These are phyloP conservation scores for Citrus glauca DNA, from an alignment of 345 rosid genomes.

Conservation along the genomic window DNA sequence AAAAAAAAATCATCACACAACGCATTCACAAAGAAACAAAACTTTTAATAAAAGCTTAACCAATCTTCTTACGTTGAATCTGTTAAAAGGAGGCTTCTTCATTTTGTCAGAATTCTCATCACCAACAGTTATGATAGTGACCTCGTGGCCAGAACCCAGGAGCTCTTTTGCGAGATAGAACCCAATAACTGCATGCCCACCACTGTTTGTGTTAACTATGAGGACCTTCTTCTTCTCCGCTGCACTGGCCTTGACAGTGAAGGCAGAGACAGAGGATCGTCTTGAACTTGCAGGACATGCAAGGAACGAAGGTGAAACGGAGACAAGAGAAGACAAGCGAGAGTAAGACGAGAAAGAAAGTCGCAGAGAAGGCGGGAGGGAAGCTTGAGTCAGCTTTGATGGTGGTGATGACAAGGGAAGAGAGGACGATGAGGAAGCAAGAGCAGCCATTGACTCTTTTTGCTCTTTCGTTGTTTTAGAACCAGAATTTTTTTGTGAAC, in stretches of 20 bases:
- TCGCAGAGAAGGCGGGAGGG: conserved; percentile 21
- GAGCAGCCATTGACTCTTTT: conserved; percentile 45
- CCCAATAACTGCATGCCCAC: conserved; percentile 88
- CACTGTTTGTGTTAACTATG: conserved; percentile 78
- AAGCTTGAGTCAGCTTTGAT: conserved; percentile 27
- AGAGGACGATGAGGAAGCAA: conserved; percentile 34
- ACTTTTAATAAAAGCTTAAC: neutral
- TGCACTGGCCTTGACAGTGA: conserved; percentile 44
- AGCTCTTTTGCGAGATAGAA: conserved; percentile 89
- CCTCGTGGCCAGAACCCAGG: conserved; percentile 66
- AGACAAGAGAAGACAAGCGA: conserved; percentile 26
- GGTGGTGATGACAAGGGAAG: conserved; percentile 27
- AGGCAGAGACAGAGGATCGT: conserved; percentile 28
- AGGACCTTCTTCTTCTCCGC: conserved; percentile 84
- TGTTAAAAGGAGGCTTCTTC: conserved; percentile 88
- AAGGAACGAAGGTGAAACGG: conserved; percentile 28
- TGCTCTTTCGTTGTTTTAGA: conserved; percentile 15
- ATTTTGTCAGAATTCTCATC: conserved; percentile 82
- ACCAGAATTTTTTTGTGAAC: conserved; percentile 24
- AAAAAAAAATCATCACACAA: too few species aligned
- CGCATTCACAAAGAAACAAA: neutral
- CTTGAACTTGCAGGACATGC: conserved; percentile 20
- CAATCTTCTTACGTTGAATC: conserved; percentile 58
- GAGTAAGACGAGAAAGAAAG: conserved; percentile 30
- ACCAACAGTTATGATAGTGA: conserved; percentile 79